Conservation (phyloP, 106 monocot genomes). For the Platanthera zijinensis region DNA sequence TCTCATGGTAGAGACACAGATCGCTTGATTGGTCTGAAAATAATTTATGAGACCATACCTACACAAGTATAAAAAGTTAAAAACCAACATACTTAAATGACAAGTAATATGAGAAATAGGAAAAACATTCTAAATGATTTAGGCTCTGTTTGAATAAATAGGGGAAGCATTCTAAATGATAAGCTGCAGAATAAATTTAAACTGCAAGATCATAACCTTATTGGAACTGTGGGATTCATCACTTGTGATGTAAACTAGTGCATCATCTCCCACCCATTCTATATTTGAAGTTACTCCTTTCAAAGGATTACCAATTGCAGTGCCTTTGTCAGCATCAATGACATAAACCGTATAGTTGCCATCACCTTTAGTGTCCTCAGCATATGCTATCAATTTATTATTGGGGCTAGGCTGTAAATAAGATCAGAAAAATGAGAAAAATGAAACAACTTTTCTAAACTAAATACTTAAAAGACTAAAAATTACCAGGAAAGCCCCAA, state of each 20-base stretch:
- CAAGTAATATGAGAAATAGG: background rate
- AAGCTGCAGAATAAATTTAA: background rate
- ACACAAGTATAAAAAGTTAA: slow-evolving; percentile 1
- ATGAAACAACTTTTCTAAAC: background rate
- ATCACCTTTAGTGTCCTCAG: slow-evolving; percentile 86
- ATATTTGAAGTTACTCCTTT: slow-evolving; percentile 41
- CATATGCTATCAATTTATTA: slow-evolving; percentile 65
- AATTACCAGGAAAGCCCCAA: slow-evolving; percentile 71
- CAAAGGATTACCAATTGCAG: slow-evolving; percentile 48
- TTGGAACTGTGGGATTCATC: slow-evolving; percentile 69
- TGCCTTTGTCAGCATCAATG: slow-evolving; percentile 62
- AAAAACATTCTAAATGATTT: background rate
- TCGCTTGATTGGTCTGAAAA: slow-evolving; percentile 80
- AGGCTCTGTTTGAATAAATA: too few species aligned
- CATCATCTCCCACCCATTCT: slow-evolving; percentile 71
- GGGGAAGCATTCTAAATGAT: too few species aligned
- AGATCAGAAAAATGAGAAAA: background rate
- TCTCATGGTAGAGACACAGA: slow-evolving; percentile 84
- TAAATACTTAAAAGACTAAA: background rate
- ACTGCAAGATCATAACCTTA: slow-evolving; percentile 38
- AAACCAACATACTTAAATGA: background rate
- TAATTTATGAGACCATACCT: slow-evolving; percentile 89
- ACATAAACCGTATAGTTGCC: slow-evolving; percentile 68
- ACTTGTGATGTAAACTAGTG: slow-evolving; percentile 73
- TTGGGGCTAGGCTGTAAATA: slow-evolving; percentile 79